Evolutionary conservation across 1,284 basidiomycete species (phyloP).

Genomic region (Malassezia furfur): DNA sequence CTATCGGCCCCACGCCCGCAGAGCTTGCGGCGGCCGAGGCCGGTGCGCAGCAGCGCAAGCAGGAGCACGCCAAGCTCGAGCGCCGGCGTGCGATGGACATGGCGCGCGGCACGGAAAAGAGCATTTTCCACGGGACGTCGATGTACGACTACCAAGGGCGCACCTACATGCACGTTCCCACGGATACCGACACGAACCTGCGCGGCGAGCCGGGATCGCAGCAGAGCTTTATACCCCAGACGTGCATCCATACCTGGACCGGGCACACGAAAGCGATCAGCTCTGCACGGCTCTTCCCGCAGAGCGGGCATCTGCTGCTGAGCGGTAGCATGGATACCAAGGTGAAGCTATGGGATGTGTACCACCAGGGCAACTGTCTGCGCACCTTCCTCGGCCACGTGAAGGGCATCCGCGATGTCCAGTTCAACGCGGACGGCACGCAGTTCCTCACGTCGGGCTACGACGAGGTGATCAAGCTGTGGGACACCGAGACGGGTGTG

Average conservation of each 20-base stretch:
- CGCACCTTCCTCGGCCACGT: conserved; percentile 95
- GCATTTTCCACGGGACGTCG: conserved; percentile 91
- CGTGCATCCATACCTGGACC: conserved; percentile 93
- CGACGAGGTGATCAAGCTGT: conserved; percentile 93
- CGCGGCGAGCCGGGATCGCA: conserved; percentile 70
- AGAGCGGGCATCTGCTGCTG: conserved; percentile 81
- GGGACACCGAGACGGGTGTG: conserved; percentile 96
- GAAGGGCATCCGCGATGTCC: conserved; percentile 90
- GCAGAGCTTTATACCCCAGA: conserved; percentile 86
- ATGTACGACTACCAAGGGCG: conserved; percentile 95
- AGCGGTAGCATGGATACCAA: conserved; percentile 97
- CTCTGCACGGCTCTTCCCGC: conserved; percentile 81
- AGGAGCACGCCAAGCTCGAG: conserved; percentile 54
- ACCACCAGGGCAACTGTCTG: conserved; percentile 88
- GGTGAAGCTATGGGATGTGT: conserved; percentile 99
- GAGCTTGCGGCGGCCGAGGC: conserved; percentile 58
- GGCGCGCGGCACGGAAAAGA: conserved; percentile 72
- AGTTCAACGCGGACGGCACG: conserved; percentile 83
- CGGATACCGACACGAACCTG: conserved; percentile 57
- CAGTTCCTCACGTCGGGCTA: conserved; percentile 86
- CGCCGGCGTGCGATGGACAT: conserved; percentile 66
- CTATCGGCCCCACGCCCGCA: conserved; percentile 52
- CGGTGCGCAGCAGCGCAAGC: conserved; percentile 58
- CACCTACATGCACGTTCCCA: conserved; percentile 92
- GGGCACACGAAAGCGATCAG: conserved; percentile 95